Percentiles rank a stretch among this genome's conserved stretches.
Conservation (phyloP, 2,329 filamentous ascomycete genomes). For the Microsporum ferrugineum region DNA sequence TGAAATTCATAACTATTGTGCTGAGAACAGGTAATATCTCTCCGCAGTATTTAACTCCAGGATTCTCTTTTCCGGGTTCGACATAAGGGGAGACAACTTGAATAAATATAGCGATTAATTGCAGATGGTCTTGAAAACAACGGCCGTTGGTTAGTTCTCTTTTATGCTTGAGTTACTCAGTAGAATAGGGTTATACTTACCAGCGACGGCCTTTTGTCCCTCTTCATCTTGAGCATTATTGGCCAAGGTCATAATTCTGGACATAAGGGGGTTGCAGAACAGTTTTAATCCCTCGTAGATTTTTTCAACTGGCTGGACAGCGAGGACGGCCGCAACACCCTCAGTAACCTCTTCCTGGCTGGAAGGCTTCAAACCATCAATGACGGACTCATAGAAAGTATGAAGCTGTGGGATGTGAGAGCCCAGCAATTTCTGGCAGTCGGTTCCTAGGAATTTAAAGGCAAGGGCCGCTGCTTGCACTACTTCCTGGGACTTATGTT, state of each 20-base stretch:
- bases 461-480: slow-evolving; percentile 82
- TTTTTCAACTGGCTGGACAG: slow-evolving; percentile 68
- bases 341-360: slow-evolving; percentile 97
- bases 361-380: slow-evolving; percentile 70
- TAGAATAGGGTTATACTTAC: slow-evolving; percentile 34
- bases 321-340: slow-evolving; percentile 83
- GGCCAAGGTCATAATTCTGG: slow-evolving; percentile 73
- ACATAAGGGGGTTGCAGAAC: slow-evolving; percentile 84
- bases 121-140: slow-evolving; percentile 58
- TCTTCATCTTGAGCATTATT: slow-evolving; percentile 74
- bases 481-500: slow-evolving; percentile 79
- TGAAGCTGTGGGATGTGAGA: slow-evolving; percentile 78
- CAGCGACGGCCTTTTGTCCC: slow-evolving; percentile 73
- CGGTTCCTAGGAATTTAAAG: slow-evolving; percentile 93
- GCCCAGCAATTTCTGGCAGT: slow-evolving; percentile 78
- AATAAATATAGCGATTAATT: slow-evolving; percentile 83
- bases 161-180: background rate
- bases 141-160: slow-evolving; percentile 11
- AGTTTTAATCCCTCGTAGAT: slow-evolving; percentile 78
- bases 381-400: slow-evolving; percentile 78
- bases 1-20: slow-evolving; percentile 78
- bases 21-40: slow-evolving; percentile 83
- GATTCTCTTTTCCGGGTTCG: slow-evolving; percentile 61
- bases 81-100: slow-evolving; percentile 67
- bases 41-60: slow-evolving; percentile 90